Evolutionary conservation across 345 rosid species (phyloP).

Genomic region (Cochlearia excelsa): DNA sequence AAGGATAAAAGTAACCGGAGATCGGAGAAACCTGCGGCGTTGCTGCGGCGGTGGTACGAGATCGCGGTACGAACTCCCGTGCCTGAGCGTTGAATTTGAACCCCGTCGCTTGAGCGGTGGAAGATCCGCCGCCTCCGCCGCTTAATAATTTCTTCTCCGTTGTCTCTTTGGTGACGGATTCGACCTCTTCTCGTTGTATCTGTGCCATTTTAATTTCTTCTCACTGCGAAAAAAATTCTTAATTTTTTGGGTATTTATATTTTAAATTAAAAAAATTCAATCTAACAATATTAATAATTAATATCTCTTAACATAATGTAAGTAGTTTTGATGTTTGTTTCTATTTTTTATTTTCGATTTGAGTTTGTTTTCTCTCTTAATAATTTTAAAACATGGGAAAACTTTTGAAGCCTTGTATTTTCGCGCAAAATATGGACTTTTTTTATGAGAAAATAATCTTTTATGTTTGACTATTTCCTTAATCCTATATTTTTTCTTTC

Average conservation of each 20-base stretch:
- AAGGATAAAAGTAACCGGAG: slow-evolving; percentile 70
- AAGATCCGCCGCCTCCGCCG: slow-evolving; percentile 32
- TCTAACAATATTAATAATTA: slow-evolving; percentile 14
- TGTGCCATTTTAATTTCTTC: slow-evolving; percentile 48
- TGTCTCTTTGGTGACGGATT: slow-evolving; percentile 36
- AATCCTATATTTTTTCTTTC: no score
- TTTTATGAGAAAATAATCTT: slow-evolving; percentile 28
- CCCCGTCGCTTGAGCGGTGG: slow-evolving; percentile 30
- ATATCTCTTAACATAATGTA: background rate
- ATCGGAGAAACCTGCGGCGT: slow-evolving; percentile 39
- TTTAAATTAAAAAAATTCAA: slow-evolving; percentile 6
- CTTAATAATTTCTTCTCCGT: slow-evolving; percentile 17
- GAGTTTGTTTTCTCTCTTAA: slow-evolving; percentile 36
- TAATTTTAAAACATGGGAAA: slow-evolving; percentile 45
- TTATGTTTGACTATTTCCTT: slow-evolving; percentile 17
- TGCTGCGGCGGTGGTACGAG: slow-evolving; percentile 44
- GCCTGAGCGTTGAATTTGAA: slow-evolving; percentile 95
- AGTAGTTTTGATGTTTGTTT: background rate
- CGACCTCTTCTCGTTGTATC: slow-evolving; percentile 43
- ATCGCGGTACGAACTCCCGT: slow-evolving; percentile 82
- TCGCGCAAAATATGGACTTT: slow-evolving; percentile 41
- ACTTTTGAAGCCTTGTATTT: slow-evolving; percentile 53
- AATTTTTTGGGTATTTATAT: background rate
- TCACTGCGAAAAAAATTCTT: slow-evolving; percentile 19
- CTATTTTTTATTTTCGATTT: slow-evolving; percentile 18